Percentiles rank a stretch among this genome's conserved stretches.
phyloP scores from a whole-genome alignment of 176 grass and related monocot species.

The Bonia amplexicaulis region DNA sequence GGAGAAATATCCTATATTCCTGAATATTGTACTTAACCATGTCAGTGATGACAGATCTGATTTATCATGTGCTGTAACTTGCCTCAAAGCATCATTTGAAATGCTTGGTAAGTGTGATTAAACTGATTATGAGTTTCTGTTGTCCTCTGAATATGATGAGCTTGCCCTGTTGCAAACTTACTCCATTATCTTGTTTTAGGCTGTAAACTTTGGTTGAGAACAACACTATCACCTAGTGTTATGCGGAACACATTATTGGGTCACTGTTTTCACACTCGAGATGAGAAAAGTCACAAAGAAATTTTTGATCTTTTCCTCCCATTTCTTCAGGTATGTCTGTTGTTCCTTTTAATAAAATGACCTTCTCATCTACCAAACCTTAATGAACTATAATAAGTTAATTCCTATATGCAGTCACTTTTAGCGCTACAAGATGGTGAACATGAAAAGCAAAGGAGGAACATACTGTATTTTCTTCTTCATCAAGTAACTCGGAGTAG shows the following conservation, averaged over 20 bases:
- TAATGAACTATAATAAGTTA: conserved; percentile 22
- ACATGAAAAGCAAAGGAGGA: conserved; percentile 95
- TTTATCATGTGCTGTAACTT: conserved; percentile 92
- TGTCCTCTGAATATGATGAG: conserved; percentile 6
- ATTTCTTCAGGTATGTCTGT: conserved; percentile 75
- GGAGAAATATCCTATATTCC: conserved; percentile 87
- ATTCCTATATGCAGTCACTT: conserved; percentile 69
- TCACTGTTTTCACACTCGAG: conserved; percentile 90
- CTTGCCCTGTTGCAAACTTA: conserved; percentile 14
- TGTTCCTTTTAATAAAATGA: conserved; percentile 12
- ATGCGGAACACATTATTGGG: conserved; percentile 95
- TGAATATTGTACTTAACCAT: conserved; percentile 90
- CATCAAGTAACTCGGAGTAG: conserved; percentile 92
- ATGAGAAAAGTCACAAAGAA: conserved; percentile 99
- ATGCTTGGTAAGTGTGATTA: conserved; percentile 71
- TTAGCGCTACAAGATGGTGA: conserved; percentile 94
- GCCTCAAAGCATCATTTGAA: conserved; percentile 93
- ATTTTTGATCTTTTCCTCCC: conserved; percentile 98
- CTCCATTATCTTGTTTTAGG: conserved; percentile 42
- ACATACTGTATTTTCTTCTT: conserved; percentile 98
- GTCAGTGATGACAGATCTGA: conserved; percentile 91
- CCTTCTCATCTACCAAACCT: conserved; percentile 10
- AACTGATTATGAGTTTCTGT: conserved; percentile 6
- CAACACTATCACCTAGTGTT: conserved; percentile 82
- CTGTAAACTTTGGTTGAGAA: conserved; percentile 98